Base-by-base conservation (phyloP, 352 stramenopile species). In the Phytophthora constricta region DNA sequence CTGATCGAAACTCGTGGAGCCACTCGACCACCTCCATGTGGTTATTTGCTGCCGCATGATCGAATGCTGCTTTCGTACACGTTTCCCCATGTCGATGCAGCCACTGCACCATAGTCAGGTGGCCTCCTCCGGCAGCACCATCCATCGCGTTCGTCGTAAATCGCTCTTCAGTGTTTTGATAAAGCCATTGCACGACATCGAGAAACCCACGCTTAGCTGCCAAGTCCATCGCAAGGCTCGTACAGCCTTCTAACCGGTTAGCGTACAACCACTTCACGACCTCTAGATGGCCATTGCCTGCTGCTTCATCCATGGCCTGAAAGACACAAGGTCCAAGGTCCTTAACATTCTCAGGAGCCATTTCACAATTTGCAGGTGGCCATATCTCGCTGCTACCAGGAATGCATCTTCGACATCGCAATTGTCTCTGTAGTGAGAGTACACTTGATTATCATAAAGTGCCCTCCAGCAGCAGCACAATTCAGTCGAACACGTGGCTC, bases 291-390 rank as follows among this genome's bases (percentile, higher is more conserved):
- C 65, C 70, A 49, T 77, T 77, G 2, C 50, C 50, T 11, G 73
- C 69, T 3, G 73, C 69, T 5, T 51, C 53, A 37, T 76, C 65
- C 73, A 80, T 80, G 1, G 65, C 65, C 28, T 70, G 68, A 22
- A 68, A 58, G 0, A 59, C 74, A 50, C 72, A 79, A 0, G 72
- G 76, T 79, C 72, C 68, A 73, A 0, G 63, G 70, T 47, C 70
- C 63, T 45, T 47, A 5, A 72, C 52, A 45, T 82, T 82, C 43
- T 78, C 56, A 52, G 67, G 19, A 82, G 68, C 63, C 63, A 82
- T 39, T 80, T 72, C 23, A 82, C 68, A 52, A 80, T 70, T 26
- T 74, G 60, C 37, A 77, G 50, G 34, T 75, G 57, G 4, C 72
- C 72, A 23, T 7, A 13, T 11, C 13, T 37, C 31, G 31, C 31